These are phyloP conservation scores for Elsinoe perseae DNA, from an alignment of 2,329 filamentous ascomycete genomes.

Conservation along the genomic window DNA sequence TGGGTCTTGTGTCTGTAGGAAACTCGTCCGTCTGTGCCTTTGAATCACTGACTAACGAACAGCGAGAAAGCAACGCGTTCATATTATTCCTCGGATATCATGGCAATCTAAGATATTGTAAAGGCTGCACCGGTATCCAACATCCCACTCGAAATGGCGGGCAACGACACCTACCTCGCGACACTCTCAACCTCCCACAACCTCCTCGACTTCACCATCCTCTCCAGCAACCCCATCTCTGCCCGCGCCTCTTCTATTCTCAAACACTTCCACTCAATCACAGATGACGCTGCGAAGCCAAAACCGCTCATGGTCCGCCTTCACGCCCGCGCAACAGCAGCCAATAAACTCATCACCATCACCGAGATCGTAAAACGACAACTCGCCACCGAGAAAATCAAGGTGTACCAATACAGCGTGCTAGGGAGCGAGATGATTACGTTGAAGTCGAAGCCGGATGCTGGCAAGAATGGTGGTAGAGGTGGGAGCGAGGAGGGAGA, in stretches of 20 bases:
- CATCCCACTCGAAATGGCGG: too few relatives aligned
- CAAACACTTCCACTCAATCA: conserved; percentile 19
- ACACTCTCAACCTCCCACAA: conserved; percentile 15
- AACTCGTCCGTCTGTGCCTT: too few relatives aligned
- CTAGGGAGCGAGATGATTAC: conserved; percentile 23
- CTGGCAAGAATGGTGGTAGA: not conserved
- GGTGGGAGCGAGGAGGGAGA: conserved; percentile 4
- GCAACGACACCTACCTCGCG: not conserved
- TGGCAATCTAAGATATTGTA: not conserved
- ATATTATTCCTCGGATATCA: too few relatives aligned
- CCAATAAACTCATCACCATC: conserved; percentile 60
- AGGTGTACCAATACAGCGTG: conserved; percentile 34
- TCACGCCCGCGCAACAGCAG: conserved; percentile 33
- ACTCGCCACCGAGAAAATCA: conserved; percentile 36
- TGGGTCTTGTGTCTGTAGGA: too few relatives aligned
- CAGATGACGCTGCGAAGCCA: conserved; percentile 13
- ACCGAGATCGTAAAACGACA: conserved; percentile 50
- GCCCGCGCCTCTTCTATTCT: conserved; percentile 25
- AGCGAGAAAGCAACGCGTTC: too few relatives aligned
- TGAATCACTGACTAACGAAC: too few relatives aligned
- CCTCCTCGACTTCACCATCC: conserved; percentile 23
- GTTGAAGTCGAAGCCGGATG: conserved; percentile 21
- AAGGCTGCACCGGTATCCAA: too few relatives aligned
- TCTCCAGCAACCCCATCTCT: conserved; percentile 27
- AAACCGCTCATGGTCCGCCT: conserved; percentile 36